A percentile compares a stretch with the other conserved stretches of the same genome.
These are phyloP conservation scores for Dovyalis caffra DNA, from an alignment of 345 rosid genomes.

Conservation along the genomic window DNA sequence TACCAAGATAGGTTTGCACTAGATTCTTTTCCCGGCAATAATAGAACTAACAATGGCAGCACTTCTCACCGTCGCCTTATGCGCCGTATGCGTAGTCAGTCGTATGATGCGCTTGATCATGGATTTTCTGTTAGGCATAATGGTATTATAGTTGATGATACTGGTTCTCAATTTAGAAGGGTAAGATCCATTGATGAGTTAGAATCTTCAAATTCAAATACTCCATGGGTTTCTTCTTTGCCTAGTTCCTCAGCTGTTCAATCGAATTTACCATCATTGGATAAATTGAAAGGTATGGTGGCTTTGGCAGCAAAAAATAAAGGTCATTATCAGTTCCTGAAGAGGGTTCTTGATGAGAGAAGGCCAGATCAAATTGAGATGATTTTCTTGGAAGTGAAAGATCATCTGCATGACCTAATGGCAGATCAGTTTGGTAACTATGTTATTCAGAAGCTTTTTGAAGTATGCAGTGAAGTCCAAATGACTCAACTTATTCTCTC, in stretches of 20 bases:
- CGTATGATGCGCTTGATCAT: not conserved
- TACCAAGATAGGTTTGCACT: no score
- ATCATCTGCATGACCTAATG: slow-evolving; percentile 20
- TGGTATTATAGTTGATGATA: not conserved
- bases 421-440: slow-evolving; percentile 22
- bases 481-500: slow-evolving; percentile 13
- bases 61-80: no score
- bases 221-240: not conserved
- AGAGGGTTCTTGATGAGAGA: not conserved
- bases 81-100: not conserved
- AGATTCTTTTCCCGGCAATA: no score
- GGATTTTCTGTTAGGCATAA: no score
- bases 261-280: not conserved
- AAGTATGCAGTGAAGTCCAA: slow-evolving; percentile 15
- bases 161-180: not conserved
- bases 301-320: slow-evolving; percentile 13
- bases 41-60: no score
- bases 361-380: slow-evolving; percentile 13
- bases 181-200: not conserved
- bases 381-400: slow-evolving; percentile 34
- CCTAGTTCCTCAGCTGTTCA: not conserved
- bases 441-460: slow-evolving; percentile 32
- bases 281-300: slow-evolving; percentile 20
- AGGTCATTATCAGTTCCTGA: slow-evolving; percentile 7
- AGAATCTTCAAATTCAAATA: not conserved